Conservation (phyloP, 768 basidiomycete species). For the Boletales sp. region DNA sequence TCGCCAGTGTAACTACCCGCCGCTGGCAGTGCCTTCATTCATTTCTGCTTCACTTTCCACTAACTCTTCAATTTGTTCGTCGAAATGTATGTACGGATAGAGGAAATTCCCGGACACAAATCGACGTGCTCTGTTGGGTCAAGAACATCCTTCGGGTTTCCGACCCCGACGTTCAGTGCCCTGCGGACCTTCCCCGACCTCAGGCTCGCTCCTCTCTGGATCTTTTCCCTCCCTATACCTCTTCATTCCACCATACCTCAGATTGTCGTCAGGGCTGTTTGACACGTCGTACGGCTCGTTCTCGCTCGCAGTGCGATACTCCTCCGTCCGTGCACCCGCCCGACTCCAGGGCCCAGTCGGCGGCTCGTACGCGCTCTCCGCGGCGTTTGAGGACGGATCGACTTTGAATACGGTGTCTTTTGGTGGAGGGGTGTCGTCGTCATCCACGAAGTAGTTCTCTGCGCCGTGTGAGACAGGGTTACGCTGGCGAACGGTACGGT, state of each 20-base stretch:
- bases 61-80: too few relatives aligned
- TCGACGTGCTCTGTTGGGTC: not conserved
- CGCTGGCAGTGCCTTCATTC: too few relatives aligned
- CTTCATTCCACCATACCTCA: conserved; percentile 24
- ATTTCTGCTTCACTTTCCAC: too few relatives aligned
- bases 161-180: conserved; percentile 36
- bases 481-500: not conserved
- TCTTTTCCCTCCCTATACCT: conserved; percentile 22
- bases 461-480: conserved; percentile 27
- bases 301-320: conserved; percentile 23
- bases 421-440: conserved; percentile 41
- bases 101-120: too few relatives aligned
- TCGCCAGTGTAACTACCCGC: too few relatives aligned
- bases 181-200: conserved; percentile 34
- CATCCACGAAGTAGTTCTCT: conserved; percentile 47
- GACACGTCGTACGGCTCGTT: conserved; percentile 25
- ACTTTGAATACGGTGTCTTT: conserved; percentile 44
- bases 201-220: conserved; percentile 28
- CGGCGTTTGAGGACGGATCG: conserved; percentile 41
- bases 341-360: conserved; percentile 45
- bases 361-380: conserved; percentile 47
- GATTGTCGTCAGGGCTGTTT: not conserved
- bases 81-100: too few relatives aligned
- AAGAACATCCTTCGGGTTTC: conserved; percentile 26
- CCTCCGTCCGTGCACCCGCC: conserved; percentile 34